Percentiles rank a stretch among this genome's conserved stretches.
Evolutionary conservation across 208 protist species (phyloP).

Genomic region (Crithidia sp.): DNA sequence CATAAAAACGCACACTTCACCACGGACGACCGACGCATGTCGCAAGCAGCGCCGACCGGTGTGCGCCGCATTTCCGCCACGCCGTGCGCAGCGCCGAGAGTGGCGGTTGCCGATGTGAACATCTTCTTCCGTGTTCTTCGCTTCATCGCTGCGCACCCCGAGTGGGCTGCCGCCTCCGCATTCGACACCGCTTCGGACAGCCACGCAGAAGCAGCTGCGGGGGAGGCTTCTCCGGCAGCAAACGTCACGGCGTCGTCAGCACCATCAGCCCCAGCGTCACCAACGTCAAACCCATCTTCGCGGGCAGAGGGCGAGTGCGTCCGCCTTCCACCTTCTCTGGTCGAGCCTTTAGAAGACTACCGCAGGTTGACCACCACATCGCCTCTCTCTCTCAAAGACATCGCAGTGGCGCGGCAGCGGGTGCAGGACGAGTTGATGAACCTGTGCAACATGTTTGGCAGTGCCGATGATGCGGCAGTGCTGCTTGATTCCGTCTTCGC

Average conservation of each 20-base stretch:
- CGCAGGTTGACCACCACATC: slow-evolving; percentile 72
- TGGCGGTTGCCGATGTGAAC: slow-evolving; percentile 39
- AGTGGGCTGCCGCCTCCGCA: not conserved
- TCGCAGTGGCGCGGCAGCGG: slow-evolving; percentile 21
- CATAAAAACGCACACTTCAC: too few relatives aligned
- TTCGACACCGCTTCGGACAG: not conserved
- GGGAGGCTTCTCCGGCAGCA: not conserved
- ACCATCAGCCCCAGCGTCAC: not conserved
- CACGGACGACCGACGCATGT: not conserved
- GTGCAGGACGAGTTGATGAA: slow-evolving; percentile 28
- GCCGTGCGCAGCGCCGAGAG: not conserved
- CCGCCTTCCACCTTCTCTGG: slow-evolving; percentile 30
- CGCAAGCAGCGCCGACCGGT: not conserved
- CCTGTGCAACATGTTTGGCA: slow-evolving; percentile 16
- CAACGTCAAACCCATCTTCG: not conserved
- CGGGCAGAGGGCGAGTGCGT: slow-evolving; percentile 13
- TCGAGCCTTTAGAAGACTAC: slow-evolving; percentile 46
- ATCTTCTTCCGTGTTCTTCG: slow-evolving; percentile 66
- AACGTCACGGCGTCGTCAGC: not conserved
- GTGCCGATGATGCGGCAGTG: slow-evolving; percentile 10
- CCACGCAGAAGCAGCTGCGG: not conserved
- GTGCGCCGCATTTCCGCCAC: too few relatives aligned
- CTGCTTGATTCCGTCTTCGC: slow-evolving; percentile 23
- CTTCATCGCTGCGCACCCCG: slow-evolving; percentile 43
- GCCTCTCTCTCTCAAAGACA: slow-evolving; percentile 31